Evolutionary conservation across 768 basidiomycete genomes (phyloP).

Genomic region (Boletus pseudopeckii): DNA sequence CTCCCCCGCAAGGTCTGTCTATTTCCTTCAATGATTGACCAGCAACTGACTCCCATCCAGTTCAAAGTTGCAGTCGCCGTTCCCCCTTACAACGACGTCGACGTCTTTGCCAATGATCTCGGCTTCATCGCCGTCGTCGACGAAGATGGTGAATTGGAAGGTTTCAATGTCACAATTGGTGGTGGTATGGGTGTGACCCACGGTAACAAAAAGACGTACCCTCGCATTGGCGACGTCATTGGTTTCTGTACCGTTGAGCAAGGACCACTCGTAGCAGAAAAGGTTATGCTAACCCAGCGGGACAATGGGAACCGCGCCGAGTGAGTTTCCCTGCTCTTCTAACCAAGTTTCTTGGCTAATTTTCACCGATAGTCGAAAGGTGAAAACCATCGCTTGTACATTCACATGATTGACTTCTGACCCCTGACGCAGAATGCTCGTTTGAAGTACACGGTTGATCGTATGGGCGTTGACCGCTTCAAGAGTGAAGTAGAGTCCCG

Average conservation of each 20-base stretch:
- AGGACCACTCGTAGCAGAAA: slow-evolving; percentile 83
- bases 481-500: slow-evolving; percentile 87
- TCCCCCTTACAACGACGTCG: slow-evolving; percentile 94
- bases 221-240: slow-evolving; percentile 79
- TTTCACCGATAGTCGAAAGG: slow-evolving; percentile 48
- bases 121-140: slow-evolving; percentile 95
- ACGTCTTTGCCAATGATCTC: slow-evolving; percentile 92
- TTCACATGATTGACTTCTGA: slow-evolving; percentile 8
- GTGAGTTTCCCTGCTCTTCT: slow-evolving; percentile 44
- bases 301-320: slow-evolving; percentile 95
- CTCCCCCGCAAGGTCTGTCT: slow-evolving; percentile 82
- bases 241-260: slow-evolving; percentile 93
- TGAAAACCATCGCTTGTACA: slow-evolving; percentile 18
- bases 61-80: slow-evolving; percentile 98
- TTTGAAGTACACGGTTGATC: slow-evolving; percentile 95
- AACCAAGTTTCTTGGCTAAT: not conserved
- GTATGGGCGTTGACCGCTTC: slow-evolving; percentile 86
- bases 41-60: slow-evolving; percentile 37
- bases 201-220: slow-evolving; percentile 98
- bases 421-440: slow-evolving; percentile 64
- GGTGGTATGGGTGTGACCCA: slow-evolving; percentile 99
- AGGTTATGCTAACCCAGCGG: slow-evolving; percentile 88
- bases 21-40: not conserved
- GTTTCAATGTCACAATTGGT: slow-evolving; percentile 92
- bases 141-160: slow-evolving; percentile 69